phyloP scores from a whole-genome alignment of 108 stramenopile genomes.

The Stephanodiscus minutulus region DNA sequence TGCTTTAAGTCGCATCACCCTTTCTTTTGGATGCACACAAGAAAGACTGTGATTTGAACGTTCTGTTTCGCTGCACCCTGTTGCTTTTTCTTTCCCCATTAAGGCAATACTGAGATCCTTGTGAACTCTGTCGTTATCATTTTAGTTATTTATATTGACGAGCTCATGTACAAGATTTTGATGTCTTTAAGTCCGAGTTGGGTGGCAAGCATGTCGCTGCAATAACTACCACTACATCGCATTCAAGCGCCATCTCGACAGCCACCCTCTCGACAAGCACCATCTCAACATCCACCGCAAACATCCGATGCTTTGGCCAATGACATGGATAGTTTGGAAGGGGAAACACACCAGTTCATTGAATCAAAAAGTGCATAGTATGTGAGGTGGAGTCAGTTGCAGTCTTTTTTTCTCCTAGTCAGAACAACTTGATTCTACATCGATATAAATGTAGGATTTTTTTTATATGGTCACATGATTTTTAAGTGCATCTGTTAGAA shows the following conservation, averaged over 20 bases:
- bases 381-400: too few relatives aligned
- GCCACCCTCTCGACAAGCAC: too few relatives aligned
- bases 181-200: neutral
- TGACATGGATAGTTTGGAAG: too few relatives aligned
- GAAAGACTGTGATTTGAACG: neutral
- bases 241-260: too few relatives aligned
- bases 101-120: constrained; percentile 16
- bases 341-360: too few relatives aligned
- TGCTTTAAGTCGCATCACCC: neutral
- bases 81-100: neutral
- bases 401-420: too few relatives aligned
- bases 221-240: neutral
- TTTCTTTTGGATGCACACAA: too few relatives aligned
- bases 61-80: neutral
- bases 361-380: too few relatives aligned
- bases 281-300: neutral
- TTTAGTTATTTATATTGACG: constrained; percentile 17
- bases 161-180: constrained; percentile 11
- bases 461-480: too few relatives aligned
- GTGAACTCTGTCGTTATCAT: constrained; percentile 17
- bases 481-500: too few relatives aligned
- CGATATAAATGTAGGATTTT: too few relatives aligned
- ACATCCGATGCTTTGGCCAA: neutral
- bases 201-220: neutral
- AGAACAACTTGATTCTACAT: too few relatives aligned